phyloP scores from a whole-genome alignment of 495 filamentous ascomycete species.

The Hypoxylon lenormandii region DNA sequence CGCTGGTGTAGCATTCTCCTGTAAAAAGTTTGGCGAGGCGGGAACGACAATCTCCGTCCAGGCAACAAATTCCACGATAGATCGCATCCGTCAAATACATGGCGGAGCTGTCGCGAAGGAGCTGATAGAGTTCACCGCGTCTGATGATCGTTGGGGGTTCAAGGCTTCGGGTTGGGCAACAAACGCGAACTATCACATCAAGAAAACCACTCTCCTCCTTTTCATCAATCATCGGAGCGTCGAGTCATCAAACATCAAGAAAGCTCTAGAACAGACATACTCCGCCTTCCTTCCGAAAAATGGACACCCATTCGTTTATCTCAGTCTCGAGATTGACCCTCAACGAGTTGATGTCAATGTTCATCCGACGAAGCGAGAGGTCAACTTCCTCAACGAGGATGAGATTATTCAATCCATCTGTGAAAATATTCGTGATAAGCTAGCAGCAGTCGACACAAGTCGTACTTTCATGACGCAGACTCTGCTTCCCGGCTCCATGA shows the following conservation, averaged over 20 bases:
- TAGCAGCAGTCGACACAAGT: conserved; percentile 92
- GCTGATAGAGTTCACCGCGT: conserved; percentile 78
- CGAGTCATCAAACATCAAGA: conserved; percentile 88
- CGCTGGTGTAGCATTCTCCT: conserved; percentile 87
- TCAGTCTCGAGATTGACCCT: conserved; percentile 93
- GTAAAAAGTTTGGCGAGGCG: conserved; percentile 94
- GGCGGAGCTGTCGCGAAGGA: conserved; percentile 89
- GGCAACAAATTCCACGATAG: conserved; percentile 73
- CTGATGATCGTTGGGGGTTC: conserved; percentile 84
- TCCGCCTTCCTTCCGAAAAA: conserved; percentile 90
- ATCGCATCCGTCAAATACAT: conserved; percentile 91
- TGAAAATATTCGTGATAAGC: conserved; percentile 78
- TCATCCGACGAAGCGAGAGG: conserved; percentile 96
- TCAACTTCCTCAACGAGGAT: conserved; percentile 98
- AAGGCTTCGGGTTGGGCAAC: conserved; percentile 82
- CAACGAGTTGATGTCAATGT: conserved; percentile 96
- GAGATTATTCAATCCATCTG: conserved; percentile 93
- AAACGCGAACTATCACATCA: conserved; percentile 96
- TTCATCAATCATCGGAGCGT: conserved; percentile 99
- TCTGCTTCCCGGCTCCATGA: conserved; percentile 76
- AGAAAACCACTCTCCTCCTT: conserved; percentile 86
- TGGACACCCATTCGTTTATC: conserved; percentile 92
- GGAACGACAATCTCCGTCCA: conserved; percentile 82
- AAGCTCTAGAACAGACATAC: conserved; percentile 91
- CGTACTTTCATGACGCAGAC: conserved; percentile 94